Base-by-base conservation (phyloP, 306 rosid species). In the Dryas alaskensis region DNA sequence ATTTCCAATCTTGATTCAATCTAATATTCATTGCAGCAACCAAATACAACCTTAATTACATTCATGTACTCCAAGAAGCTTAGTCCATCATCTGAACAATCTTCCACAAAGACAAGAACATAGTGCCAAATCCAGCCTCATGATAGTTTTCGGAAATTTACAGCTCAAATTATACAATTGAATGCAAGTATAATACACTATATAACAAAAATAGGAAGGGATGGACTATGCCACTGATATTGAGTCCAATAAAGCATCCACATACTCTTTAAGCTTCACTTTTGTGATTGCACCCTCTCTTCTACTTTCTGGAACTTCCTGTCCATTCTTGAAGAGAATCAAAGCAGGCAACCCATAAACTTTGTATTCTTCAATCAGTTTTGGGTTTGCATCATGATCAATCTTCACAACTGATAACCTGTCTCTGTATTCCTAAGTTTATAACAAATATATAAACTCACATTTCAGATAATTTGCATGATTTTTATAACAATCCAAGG, bases 261-360 rank as follows among this genome's bases (percentile, higher is more conserved):
- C 45, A 65, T 92, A 84, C 40, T 79, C 93, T 80, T 85, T 85
- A 14, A 92, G 93, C 88, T 92, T 90, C 64, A 8, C 84, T 80
- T 92, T 92, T 25, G 98, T 79, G 49, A 90, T 89, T 52, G 98
- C 96, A 43, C 96, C 98, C 84, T 90, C 98, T 85, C 85, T 88
- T 75, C 94, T 85, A 85, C 98, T 92, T 79, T 83, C 86, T 49
- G 90, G 89, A 64, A 92, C 88, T 82, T 86, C 96, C 81, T 78
- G 53, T 75, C 98, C 96, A 16, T 90, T 79, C 80, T 81, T 85
- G 86, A 92, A 92, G 60, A 92, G 89, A 65, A 92, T 85, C 78
- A 92, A 81, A 46, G 91, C 65, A 44, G 98, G 96, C 67, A 92
- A 77, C 65, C 98, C 98, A 45, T 90, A 92, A 61, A 92, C 92